Conservation (phyloP, 2,329 filamentous ascomycete genomes). For the Penicillium sp. region DNA sequence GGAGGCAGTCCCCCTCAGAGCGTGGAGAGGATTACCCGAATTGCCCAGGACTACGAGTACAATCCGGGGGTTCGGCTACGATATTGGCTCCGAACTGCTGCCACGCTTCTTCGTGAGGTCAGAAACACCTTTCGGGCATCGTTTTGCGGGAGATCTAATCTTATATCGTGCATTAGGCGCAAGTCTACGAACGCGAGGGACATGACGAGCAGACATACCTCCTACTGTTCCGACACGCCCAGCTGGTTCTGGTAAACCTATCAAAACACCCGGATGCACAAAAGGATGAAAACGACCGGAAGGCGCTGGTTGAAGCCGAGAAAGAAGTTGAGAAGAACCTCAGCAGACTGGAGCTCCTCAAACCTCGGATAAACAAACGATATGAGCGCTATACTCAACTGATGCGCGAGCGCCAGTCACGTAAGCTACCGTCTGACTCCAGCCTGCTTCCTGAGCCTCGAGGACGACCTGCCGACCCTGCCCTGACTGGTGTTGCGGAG, state of each 20-base stretch:
- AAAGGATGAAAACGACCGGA: constrained; percentile 59
- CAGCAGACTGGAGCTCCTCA: constrained; percentile 70
- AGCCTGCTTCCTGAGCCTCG: constrained; percentile 15
- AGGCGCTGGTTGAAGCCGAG: constrained; percentile 55
- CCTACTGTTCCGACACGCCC: constrained; percentile 83
- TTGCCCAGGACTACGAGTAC: constrained; percentile 78
- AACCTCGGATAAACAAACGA: constrained; percentile 70
- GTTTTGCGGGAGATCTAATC: neutral
- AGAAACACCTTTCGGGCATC: no score
- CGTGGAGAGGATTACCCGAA: constrained; percentile 71
- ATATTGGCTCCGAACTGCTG: constrained; percentile 77
- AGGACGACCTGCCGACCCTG: constrained; percentile 52
- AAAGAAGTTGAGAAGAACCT: constrained; percentile 64
- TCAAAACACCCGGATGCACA: constrained; percentile 68
- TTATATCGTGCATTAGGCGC: constrained; percentile 56
- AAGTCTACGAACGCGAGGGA: constrained; percentile 79
- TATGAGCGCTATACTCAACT: constrained; percentile 66
- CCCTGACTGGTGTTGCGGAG: constrained; percentile 56
- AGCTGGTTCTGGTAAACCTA: constrained; percentile 75
- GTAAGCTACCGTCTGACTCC: constrained; percentile 29
- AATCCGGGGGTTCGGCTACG: constrained; percentile 72
- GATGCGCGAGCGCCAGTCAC: constrained; percentile 45
- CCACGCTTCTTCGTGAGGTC: constrained; percentile 78
- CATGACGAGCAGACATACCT: constrained; percentile 87
- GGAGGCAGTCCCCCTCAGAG: constrained; percentile 58